These are phyloP conservation scores for Paxillus ammoniavirescens DNA, from an alignment of 768 basidiomycete genomes.

Conservation along the genomic window DNA sequence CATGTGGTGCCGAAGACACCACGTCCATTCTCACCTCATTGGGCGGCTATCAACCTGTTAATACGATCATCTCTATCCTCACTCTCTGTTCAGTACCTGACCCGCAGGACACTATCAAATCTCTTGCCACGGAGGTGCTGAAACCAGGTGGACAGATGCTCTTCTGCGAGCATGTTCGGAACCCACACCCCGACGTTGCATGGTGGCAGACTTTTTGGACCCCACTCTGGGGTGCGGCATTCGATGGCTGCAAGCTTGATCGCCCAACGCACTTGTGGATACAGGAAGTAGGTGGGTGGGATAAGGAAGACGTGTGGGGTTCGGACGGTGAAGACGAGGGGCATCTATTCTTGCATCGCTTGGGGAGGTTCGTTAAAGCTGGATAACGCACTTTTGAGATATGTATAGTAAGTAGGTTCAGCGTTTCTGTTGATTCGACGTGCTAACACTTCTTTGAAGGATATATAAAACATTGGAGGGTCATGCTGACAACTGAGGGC, in stretches of 20 bases:
- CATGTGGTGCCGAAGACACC: conserved; percentile 63
- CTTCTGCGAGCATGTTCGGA: conserved; percentile 71
- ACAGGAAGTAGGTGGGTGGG: conserved; percentile 48
- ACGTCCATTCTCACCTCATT: conserved; percentile 44
- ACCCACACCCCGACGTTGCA: conserved; percentile 48
- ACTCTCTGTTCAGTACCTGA: conserved; percentile 65
- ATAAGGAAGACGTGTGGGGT: conserved; percentile 42
- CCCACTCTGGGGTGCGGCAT: conserved; percentile 58
- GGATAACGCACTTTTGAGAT: conserved; percentile 2
- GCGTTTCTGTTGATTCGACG: background rate
- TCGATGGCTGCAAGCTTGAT: conserved; percentile 67
- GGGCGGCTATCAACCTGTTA: conserved; percentile 38
- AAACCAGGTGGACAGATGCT: conserved; percentile 64
- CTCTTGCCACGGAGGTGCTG: conserved; percentile 51
- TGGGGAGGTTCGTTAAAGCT: conserved; percentile 55
- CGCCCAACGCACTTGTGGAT: conserved; percentile 51
- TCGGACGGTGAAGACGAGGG: conserved; percentile 56
- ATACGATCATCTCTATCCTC: conserved; percentile 65
- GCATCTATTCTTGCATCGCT: conserved; percentile 56
- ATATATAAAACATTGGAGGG: background rate
- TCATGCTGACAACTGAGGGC: background rate
- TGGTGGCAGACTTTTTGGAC: conserved; percentile 78
- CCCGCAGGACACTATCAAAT: conserved; percentile 46
- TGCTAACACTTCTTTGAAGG: background rate
- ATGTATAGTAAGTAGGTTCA: background rate